Evolutionary conservation across 177 flowering plant species (phyloP).

Genomic region (Vitis hybrid): DNA sequence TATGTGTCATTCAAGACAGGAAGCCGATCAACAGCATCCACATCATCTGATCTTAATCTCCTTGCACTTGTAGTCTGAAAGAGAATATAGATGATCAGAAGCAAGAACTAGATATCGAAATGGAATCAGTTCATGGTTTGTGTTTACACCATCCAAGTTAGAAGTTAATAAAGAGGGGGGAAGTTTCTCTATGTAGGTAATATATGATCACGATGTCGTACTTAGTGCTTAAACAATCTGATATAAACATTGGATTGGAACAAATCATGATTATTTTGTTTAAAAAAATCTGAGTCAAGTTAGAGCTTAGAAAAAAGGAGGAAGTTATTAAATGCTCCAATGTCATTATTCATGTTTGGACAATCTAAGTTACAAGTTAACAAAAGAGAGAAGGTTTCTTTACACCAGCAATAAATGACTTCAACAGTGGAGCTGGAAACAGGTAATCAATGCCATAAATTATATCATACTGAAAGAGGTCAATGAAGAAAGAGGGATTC

Average conservation of each 20-base stretch:
- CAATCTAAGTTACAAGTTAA: not conserved
- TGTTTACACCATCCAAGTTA: not conserved
- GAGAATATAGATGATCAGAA: slow-evolving; percentile 9
- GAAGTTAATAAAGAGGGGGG: too few relatives aligned
- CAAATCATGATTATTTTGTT: too few relatives aligned
- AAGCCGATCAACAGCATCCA: slow-evolving; percentile 84
- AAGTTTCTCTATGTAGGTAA: too few relatives aligned
- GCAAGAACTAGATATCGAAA: not conserved
- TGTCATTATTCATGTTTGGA: not conserved
- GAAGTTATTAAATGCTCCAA: too few relatives aligned
- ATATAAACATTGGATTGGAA: too few relatives aligned
- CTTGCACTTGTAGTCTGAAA: slow-evolving; percentile 60
- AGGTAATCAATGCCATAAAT: too few relatives aligned
- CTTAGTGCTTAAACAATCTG: too few relatives aligned
- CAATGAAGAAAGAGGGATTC: too few relatives aligned
- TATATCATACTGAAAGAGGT: too few relatives aligned
- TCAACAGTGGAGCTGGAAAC: not conserved
- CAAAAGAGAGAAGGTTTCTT: not conserved
- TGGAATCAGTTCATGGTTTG: slow-evolving; percentile 1
- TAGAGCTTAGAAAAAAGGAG: too few relatives aligned
- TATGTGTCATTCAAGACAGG: slow-evolving; percentile 71
- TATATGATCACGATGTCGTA: too few relatives aligned
- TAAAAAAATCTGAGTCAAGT: too few relatives aligned
- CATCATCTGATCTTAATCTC: slow-evolving; percentile 89
- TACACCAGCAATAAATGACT: not conserved